Conservation (phyloP, 176 grass and related monocot genomes). For the Phoenix dactylifera region DNA sequence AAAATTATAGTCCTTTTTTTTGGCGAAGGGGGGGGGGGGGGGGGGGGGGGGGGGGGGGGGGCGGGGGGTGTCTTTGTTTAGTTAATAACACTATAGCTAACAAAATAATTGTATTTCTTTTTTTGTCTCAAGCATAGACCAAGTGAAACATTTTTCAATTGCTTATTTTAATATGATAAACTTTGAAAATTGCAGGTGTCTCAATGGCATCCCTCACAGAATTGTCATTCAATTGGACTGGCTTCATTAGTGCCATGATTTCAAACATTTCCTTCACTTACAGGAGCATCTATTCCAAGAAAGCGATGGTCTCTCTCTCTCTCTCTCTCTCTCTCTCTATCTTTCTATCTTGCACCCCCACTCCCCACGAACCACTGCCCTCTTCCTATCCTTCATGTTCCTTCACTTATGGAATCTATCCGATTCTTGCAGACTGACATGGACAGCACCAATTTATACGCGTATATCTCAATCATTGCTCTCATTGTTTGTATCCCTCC, state of each 20-base stretch:
- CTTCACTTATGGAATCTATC: neutral
- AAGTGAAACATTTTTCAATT: too few species aligned
- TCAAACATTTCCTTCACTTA: slow-evolving; percentile 99
- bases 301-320: slow-evolving; percentile 79
- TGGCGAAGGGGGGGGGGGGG: too few species aligned
- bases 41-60: too few species aligned
- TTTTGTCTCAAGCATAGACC: too few species aligned
- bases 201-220: slow-evolving; percentile 95
- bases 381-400: neutral
- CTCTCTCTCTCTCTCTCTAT: neutral
- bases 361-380: neutral
- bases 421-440: slow-evolving; percentile 78
- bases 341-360: too few species aligned
- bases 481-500: slow-evolving; percentile 94
- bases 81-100: too few species aligned
- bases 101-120: too few species aligned
- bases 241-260: slow-evolving; percentile 99
- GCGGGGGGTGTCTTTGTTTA: too few species aligned
- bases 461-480: slow-evolving; percentile 92
- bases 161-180: neutral
- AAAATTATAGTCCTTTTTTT: too few species aligned
- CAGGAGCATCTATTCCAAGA: slow-evolving; percentile 96
- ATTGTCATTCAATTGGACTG: slow-evolving; percentile 92
- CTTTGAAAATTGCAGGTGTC: slow-evolving; percentile 50
- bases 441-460: slow-evolving; percentile 98